These are phyloP conservation scores for Tilletia walkeri DNA, from an alignment of 1,284 basidiomycete genomes.

Conservation along the genomic window DNA sequence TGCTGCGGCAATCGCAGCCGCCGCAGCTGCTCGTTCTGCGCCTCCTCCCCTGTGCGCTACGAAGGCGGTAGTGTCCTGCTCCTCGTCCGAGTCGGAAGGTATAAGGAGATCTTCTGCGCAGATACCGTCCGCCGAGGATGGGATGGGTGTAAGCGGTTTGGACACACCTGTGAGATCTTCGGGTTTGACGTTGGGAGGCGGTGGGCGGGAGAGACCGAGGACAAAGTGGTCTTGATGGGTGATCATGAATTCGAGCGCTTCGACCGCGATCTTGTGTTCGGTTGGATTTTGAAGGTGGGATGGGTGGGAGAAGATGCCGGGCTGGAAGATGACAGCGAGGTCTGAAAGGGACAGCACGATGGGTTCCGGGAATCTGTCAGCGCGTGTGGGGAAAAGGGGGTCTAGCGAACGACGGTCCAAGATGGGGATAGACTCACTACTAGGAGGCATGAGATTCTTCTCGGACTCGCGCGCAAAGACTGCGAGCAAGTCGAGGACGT, in stretches of 20 bases:
- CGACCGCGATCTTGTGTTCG: constrained; percentile 82
- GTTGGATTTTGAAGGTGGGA: constrained; percentile 61
- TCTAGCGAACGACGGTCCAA: background rate
- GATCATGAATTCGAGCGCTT: constrained; percentile 91
- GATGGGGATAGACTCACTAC: constrained; percentile 65
- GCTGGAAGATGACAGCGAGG: constrained; percentile 55
- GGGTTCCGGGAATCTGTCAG: background rate
- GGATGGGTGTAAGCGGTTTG: constrained; percentile 28
- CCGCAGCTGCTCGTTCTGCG: constrained; percentile 24
- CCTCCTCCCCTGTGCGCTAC: constrained; percentile 52
- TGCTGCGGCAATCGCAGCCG: background rate
- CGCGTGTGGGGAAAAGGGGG: background rate
- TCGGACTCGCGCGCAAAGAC: constrained; percentile 88
- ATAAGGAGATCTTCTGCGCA: constrained; percentile 28
- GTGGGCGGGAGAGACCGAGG: constrained; percentile 46
- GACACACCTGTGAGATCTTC: constrained; percentile 47
- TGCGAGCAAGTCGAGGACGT: constrained; percentile 90
- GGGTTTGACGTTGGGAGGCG: constrained; percentile 35
- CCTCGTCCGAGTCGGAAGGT: constrained; percentile 54
- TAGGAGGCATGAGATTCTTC: constrained; percentile 91
- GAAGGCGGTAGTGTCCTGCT: constrained; percentile 40
- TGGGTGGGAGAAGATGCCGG: constrained; percentile 71
- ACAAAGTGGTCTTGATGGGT: constrained; percentile 58
- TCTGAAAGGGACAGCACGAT: constrained; percentile 27
- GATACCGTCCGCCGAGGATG: constrained; percentile 19